These are phyloP conservation scores for Globisporangium barbulae DNA, from an alignment of 352 stramenopile species.

Conservation along the genomic window DNA sequence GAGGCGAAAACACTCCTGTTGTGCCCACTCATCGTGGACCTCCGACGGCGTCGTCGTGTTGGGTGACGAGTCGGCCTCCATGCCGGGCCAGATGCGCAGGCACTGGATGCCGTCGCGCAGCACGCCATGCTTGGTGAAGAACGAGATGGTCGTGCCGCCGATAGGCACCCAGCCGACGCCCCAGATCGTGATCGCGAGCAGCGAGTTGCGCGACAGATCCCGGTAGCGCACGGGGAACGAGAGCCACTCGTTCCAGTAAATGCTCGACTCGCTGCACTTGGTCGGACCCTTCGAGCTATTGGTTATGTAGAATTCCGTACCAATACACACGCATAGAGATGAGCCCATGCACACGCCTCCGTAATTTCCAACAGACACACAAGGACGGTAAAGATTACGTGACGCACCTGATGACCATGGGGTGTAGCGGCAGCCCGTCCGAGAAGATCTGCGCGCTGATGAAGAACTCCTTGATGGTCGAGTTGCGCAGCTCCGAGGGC, in stretches of 20 bases:
- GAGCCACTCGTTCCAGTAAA: constrained; percentile 89
- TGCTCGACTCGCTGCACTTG: constrained; percentile 84
- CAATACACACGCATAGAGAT: constrained; percentile 10
- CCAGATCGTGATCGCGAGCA: constrained; percentile 84
- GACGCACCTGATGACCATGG: constrained; percentile 70
- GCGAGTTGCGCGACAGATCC: constrained; percentile 83
- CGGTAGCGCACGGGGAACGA: constrained; percentile 83
- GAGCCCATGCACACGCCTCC: neutral
- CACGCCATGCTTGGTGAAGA: constrained; percentile 87
- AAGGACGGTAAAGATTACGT: neutral
- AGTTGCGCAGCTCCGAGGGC: constrained; percentile 79
- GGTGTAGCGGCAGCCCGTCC: constrained; percentile 75
- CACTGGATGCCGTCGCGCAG: constrained; percentile 87
- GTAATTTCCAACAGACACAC: neutral
- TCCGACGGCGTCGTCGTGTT: constrained; percentile 64
- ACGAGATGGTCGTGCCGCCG: constrained; percentile 78
- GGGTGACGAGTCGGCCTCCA: constrained; percentile 68
- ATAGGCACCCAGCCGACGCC: constrained; percentile 78
- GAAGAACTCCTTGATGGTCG: constrained; percentile 83
- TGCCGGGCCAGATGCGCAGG: constrained; percentile 73
- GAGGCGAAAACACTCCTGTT: constrained; percentile 76
- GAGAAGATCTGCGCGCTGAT: constrained; percentile 87
- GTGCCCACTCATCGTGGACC: constrained; percentile 67
- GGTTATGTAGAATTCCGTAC: neutral
- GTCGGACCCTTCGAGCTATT: constrained; percentile 72